phyloP scores from a whole-genome alignment of 345 rosid species.

The Salix arbutifolia region DNA sequence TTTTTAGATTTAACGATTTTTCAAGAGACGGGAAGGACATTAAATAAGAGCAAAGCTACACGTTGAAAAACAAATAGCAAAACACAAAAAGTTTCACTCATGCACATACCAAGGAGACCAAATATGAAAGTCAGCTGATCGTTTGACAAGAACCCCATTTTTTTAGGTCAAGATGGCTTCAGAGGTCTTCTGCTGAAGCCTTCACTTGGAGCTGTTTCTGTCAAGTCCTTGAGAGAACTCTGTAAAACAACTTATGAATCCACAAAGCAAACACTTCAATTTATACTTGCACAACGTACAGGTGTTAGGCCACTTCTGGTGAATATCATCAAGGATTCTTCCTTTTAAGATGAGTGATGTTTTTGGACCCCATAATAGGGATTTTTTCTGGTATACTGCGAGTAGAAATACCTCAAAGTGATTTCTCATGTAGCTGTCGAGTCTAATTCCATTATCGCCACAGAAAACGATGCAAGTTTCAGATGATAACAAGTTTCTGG shows the following conservation, averaged over 20 bases:
- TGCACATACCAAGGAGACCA: slow-evolving; percentile 14
- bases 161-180: neutral
- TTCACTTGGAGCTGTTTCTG: neutral
- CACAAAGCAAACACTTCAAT: neutral
- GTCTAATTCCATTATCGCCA: neutral
- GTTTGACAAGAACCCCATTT: slow-evolving; percentile 4
- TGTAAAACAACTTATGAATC: too few relatives aligned
- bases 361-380: neutral
- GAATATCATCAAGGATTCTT: neutral
- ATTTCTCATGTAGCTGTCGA: neutral
- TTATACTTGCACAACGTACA: neutral
- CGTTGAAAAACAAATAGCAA: too few relatives aligned
- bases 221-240: neutral
- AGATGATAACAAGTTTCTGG: too few relatives aligned
- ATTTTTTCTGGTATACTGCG: neutral
- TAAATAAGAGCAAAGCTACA: too few relatives aligned
- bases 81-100: too few relatives aligned
- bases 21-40: too few relatives aligned
- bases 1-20: too few relatives aligned
- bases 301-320: slow-evolving; percentile 1
- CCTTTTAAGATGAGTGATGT: neutral
- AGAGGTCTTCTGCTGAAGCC: neutral
- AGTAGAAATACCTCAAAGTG: neutral
- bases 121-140: slow-evolving; percentile 8
- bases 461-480: neutral